phyloP scores from a whole-genome alignment of 140 eudicot genomes.

The Stevia rebaudiana region DNA sequence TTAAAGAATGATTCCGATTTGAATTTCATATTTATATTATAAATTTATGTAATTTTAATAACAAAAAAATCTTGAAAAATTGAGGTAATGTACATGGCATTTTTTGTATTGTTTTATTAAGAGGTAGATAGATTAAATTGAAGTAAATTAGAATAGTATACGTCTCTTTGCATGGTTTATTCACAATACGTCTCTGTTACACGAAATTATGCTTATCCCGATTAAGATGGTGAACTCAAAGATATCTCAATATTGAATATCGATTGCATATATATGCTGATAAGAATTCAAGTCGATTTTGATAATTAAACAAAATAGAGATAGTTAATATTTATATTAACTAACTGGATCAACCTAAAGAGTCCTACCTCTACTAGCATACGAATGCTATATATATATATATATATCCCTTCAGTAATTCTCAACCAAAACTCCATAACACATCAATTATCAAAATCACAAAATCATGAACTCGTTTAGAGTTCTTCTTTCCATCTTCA shows the following conservation, averaged over 20 bases:
- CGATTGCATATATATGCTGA: background rate
- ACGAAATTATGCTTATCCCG: background rate
- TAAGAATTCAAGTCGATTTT: background rate
- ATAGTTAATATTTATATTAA: background rate
- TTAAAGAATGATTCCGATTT: too few species aligned
- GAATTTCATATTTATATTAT: too few species aligned
- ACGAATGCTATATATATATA: background rate
- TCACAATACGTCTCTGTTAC: background rate
- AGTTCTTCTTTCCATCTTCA: slow-evolving; percentile 15
- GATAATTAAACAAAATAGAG: background rate
- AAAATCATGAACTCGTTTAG: slow-evolving; percentile 11
- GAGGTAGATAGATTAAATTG: too few species aligned
- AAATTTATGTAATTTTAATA: too few species aligned
- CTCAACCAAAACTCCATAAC: background rate
- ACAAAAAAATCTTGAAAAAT: too few species aligned
- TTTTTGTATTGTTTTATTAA: too few species aligned
- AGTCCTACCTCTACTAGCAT: background rate
- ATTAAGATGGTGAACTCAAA: background rate
- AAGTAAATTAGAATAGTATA: background rate
- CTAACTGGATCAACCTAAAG: background rate
- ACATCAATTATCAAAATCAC: background rate
- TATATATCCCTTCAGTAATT: background rate
- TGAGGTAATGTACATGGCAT: too few species aligned
- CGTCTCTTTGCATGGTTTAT: too few species aligned
- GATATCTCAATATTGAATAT: background rate